Conservation (phyloP, 1,284 basidiomycete genomes). For the Apiotrichum laibachii region DNA sequence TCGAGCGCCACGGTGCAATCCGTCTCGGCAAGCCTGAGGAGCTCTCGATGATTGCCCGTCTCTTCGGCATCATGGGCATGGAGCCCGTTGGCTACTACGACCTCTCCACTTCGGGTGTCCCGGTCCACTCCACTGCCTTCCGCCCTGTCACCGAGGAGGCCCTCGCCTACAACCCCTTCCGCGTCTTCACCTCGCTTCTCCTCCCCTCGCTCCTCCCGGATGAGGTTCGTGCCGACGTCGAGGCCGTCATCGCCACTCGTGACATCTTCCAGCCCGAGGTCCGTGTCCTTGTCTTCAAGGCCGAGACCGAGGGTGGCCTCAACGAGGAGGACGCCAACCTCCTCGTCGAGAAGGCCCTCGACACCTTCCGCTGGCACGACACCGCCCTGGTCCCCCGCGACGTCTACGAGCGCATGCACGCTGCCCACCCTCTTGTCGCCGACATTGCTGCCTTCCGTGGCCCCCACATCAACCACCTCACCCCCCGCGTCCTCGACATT, state of each 20-base stretch:
- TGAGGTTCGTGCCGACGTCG: slow-evolving; percentile 33
- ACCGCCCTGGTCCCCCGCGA: slow-evolving; percentile 40
- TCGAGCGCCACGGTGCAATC: slow-evolving; percentile 54
- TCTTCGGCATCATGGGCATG: slow-evolving; percentile 52
- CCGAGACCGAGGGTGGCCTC: slow-evolving; percentile 42
- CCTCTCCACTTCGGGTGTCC: slow-evolving; percentile 47
- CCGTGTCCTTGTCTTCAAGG: slow-evolving; percentile 36
- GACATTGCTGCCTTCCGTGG: slow-evolving; percentile 52
- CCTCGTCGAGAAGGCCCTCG: slow-evolving; percentile 47
- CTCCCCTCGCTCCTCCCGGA: slow-evolving; percentile 47
- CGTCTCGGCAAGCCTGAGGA: slow-evolving; percentile 51
- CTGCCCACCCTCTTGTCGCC: slow-evolving; percentile 48
- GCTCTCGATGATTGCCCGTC: slow-evolving; percentile 45
- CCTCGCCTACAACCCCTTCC: slow-evolving; percentile 50
- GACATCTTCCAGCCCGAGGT: slow-evolving; percentile 48
- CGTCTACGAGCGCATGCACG: slow-evolving; percentile 44
- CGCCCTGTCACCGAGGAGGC: slow-evolving; percentile 39
- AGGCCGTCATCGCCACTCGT: slow-evolving; percentile 36
- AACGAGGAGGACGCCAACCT: slow-evolving; percentile 25
- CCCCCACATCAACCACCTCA: slow-evolving; percentile 55
- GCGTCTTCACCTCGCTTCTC: slow-evolving; percentile 51
- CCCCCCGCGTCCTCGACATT: slow-evolving; percentile 52
- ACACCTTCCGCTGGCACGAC: slow-evolving; percentile 53
- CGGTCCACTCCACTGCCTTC: slow-evolving; percentile 54
- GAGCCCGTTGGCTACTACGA: slow-evolving; percentile 53